A percentile compares a stretch with the other conserved stretches of the same genome.
Conservation (phyloP, 192 early-diverging fungal species). For the Entomortierella lignicola region DNA sequence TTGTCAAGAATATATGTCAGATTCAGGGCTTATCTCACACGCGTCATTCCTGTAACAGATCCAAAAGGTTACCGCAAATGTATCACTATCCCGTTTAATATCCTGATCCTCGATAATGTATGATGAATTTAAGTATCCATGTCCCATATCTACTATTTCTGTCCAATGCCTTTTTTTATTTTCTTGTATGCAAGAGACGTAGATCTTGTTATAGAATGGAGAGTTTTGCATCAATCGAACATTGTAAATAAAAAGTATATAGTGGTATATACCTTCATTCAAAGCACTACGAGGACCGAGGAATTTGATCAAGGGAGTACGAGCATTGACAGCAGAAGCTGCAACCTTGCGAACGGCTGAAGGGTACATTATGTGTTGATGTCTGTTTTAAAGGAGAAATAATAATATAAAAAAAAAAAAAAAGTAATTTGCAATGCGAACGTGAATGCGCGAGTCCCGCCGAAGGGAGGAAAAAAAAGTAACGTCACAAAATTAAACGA, state of each 20-base stretch:
- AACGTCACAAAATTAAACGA: too few species aligned
- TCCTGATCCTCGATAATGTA: too few species aligned
- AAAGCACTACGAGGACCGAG: conserved; percentile 45
- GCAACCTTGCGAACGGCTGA: conserved; percentile 24
- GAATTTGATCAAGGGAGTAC: conserved; percentile 53
- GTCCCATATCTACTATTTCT: neutral
- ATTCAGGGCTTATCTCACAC: too few species aligned
- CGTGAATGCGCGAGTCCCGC: too few species aligned
- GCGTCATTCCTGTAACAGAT: too few species aligned
- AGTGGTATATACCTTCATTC: conserved; percentile 23
- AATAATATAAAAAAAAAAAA: neutral
- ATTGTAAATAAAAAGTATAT: too few species aligned
- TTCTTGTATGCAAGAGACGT: too few species aligned
- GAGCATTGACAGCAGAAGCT: conserved; percentile 24
- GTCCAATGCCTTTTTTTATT: neutral
- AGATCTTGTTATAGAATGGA: neutral
- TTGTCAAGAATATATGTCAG: too few species aligned
- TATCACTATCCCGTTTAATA: too few species aligned
- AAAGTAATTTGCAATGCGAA: neutral
- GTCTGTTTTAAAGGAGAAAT: neutral
- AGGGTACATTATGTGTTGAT: conserved; percentile 19
- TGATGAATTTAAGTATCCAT: too few species aligned
- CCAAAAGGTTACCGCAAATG: too few species aligned
- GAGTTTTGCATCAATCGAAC: neutral
- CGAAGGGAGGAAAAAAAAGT: too few species aligned